Percentiles rank a stretch among this genome's conserved stretches.
phyloP scores from a whole-genome alignment of 257 asterid species.

The Nicotiana paniculata region DNA sequence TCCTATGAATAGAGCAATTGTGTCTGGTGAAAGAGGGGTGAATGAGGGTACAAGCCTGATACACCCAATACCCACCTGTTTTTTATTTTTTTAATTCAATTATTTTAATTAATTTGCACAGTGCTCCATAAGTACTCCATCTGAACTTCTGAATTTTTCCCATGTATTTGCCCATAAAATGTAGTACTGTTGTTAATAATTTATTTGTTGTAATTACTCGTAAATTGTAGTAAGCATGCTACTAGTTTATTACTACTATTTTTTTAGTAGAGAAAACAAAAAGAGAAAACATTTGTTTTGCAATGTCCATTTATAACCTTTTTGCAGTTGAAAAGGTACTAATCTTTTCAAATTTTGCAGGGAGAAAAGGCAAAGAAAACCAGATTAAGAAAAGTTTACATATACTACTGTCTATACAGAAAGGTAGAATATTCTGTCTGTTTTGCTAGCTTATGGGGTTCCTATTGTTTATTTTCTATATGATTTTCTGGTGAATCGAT shows the following conservation, averaged over 20 bases:
- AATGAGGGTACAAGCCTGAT: slow-evolving; percentile 30
- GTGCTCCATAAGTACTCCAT: slow-evolving; percentile 27
- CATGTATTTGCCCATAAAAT: slow-evolving; percentile 20
- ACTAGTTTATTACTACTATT: not conserved
- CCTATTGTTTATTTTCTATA: not conserved
- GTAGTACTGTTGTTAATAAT: not conserved
- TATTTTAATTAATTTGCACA: slow-evolving; percentile 30
- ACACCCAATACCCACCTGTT: slow-evolving; percentile 32
- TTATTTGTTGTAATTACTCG: not conserved
- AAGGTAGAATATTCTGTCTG: not conserved
- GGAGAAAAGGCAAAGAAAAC: slow-evolving; percentile 12
- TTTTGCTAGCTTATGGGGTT: not conserved
- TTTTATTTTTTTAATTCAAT: slow-evolving; percentile 10
- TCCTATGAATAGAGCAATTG: slow-evolving; percentile 39
- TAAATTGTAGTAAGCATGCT: slow-evolving; percentile 32
- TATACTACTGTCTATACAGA: not conserved
- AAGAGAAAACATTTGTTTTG: slow-evolving; percentile 4
- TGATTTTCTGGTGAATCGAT: not conserved
- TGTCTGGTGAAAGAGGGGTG: slow-evolving; percentile 37
- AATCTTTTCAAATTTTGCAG: slow-evolving; percentile 39
- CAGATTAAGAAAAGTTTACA: not conserved
- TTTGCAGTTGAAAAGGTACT: slow-evolving; percentile 37
- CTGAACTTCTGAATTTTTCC: slow-evolving; percentile 17
- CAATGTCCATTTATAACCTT: slow-evolving; percentile 24
- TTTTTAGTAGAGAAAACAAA: not conserved